Evolutionary conservation across 495 filamentous ascomycete species (phyloP).

Genomic region (Filosporella fistucella): DNA sequence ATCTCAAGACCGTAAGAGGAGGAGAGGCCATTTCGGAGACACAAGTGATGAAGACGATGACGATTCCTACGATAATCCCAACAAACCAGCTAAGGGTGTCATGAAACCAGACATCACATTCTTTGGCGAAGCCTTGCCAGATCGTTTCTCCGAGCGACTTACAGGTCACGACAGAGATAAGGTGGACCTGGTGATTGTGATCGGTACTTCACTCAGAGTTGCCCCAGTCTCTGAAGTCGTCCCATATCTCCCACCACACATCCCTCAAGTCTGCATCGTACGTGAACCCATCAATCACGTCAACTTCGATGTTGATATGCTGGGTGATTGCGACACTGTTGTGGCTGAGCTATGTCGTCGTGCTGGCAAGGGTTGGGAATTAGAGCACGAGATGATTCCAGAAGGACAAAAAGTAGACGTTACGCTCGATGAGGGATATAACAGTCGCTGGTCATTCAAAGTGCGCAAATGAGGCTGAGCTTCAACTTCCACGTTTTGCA

Average conservation of each 20-base stretch:
- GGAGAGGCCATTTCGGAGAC: slow-evolving; percentile 28
- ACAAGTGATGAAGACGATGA: slow-evolving; percentile 65
- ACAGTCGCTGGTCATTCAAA: slow-evolving; percentile 41
- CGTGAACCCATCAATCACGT: slow-evolving; percentile 83
- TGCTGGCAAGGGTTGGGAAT: slow-evolving; percentile 81
- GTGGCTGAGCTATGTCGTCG: slow-evolving; percentile 84
- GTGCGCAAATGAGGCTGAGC: background rate
- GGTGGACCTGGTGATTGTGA: slow-evolving; percentile 92
- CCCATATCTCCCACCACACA: slow-evolving; percentile 65
- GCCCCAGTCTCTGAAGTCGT: slow-evolving; percentile 92
- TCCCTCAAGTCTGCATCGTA: slow-evolving; percentile 94
- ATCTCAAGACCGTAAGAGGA: slow-evolving; percentile 41
- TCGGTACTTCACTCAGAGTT: slow-evolving; percentile 94
- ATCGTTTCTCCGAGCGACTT: slow-evolving; percentile 77
- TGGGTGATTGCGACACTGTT: slow-evolving; percentile 90
- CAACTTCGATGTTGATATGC: slow-evolving; percentile 90
- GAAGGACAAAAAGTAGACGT: slow-evolving; percentile 56
- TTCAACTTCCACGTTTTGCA: no score
- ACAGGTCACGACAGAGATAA: slow-evolving; percentile 70
- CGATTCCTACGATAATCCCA: slow-evolving; percentile 65
- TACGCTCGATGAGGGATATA: slow-evolving; percentile 54
- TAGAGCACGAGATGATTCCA: slow-evolving; percentile 86
- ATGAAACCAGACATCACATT: slow-evolving; percentile 99
- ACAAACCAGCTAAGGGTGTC: slow-evolving; percentile 70
- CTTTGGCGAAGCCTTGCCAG: slow-evolving; percentile 87